A percentile compares a stretch with the other conserved stretches of the same genome.
These are phyloP conservation scores for Metarhizium album DNA, from an alignment of 2,329 filamentous ascomycete genomes.

Conservation along the genomic window DNA sequence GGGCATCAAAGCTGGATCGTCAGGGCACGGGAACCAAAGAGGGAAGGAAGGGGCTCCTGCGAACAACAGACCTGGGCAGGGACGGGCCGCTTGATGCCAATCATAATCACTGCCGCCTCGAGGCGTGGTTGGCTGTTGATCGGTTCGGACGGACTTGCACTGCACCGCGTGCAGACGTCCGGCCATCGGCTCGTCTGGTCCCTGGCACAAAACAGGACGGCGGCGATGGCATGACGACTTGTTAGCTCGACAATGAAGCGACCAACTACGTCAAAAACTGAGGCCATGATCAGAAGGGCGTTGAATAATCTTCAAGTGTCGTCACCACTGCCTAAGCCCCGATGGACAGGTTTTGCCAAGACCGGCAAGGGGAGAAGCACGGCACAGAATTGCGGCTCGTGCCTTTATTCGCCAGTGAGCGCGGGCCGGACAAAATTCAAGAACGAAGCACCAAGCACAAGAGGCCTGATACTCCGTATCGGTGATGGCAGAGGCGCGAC, in stretches of 20 bases:
- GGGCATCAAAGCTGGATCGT: background rate
- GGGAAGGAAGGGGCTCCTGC: background rate
- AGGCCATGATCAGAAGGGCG: too few species aligned
- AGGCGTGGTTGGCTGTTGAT: background rate
- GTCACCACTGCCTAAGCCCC: too few species aligned
- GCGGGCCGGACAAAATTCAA: too few species aligned
- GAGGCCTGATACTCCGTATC: too few species aligned
- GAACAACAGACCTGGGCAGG: conserved; percentile 1
- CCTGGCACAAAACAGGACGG: background rate
- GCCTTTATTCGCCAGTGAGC: background rate
- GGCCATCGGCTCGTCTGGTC: background rate
- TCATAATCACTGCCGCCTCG: background rate
- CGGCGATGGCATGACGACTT: background rate
- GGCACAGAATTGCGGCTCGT: background rate
- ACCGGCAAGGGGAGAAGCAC: background rate
- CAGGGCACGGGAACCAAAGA: background rate
- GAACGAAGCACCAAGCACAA: too few species aligned
- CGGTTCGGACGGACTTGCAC: background rate
- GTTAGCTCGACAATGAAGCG: background rate
- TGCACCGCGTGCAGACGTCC: background rate
- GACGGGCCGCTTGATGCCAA: conserved; percentile 5
- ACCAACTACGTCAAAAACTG: background rate
- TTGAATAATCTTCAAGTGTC: background rate
- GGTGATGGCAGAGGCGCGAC: too few species aligned
- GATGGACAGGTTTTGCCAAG: background rate